Conservation (phyloP, 495 filamentous ascomycete genomes). For the Trichoderma virens region DNA sequence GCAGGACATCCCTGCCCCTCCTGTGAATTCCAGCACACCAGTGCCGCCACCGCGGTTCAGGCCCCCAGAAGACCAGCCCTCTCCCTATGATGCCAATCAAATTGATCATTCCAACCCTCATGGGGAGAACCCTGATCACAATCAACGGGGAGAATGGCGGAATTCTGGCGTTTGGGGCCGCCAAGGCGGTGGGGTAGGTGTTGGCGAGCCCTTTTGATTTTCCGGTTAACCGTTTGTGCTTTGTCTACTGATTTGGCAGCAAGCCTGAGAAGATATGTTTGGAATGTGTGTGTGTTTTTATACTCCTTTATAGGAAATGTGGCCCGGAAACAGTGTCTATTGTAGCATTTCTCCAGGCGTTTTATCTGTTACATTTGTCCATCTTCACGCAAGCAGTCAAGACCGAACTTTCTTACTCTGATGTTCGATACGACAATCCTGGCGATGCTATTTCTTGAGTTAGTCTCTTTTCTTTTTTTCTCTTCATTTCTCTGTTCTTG, state of each 20-base stretch:
- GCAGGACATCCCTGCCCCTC: constrained; percentile 39
- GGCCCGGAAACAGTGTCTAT: constrained; percentile 5
- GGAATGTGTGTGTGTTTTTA: neutral
- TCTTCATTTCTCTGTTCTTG: neutral
- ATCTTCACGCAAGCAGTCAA: constrained; percentile 2
- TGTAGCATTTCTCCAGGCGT: constrained; percentile 8
- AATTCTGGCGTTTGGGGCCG: constrained; percentile 42
- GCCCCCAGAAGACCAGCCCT: constrained; percentile 5
- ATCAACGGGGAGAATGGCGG: constrained; percentile 40
- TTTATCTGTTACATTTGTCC: neutral
- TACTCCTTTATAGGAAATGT: neutral
- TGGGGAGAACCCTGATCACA: constrained; percentile 23
- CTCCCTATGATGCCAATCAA: constrained; percentile 16
- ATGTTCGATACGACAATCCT: constrained; percentile 3
- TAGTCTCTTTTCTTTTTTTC: constrained; percentile 2
- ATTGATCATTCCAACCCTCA: constrained; percentile 23
- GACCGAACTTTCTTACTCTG: constrained; percentile 1
- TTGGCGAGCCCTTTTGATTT: constrained; percentile 14
- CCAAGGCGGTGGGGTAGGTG: constrained; percentile 24
- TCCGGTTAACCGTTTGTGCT: neutral
- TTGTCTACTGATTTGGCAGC: constrained; percentile 2
- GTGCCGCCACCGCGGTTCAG: constrained; percentile 1
- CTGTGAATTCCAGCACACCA: neutral
- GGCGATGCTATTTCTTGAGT: constrained; percentile 4
- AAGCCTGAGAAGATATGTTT: neutral